Base-by-base conservation (phyloP, 2,329 filamentous ascomycete genomes). In the Arthrinium phaeospermum region DNA sequence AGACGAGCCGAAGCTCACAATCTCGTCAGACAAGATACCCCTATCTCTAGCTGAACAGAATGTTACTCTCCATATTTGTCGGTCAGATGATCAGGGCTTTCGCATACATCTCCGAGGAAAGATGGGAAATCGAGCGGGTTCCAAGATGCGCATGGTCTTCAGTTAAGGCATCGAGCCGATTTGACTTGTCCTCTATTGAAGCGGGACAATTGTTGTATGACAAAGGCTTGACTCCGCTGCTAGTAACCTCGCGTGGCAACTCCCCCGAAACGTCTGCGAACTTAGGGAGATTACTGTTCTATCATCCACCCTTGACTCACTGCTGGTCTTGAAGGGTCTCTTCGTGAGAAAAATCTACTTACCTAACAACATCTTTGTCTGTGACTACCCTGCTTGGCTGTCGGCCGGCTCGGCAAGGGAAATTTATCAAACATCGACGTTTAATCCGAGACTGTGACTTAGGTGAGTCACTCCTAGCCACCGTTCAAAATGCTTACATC, bases 381-480 rank as follows among this genome's bases (percentile, higher is more conserved):
- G 13, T 16, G 19, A n/a, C 57, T 41, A 8, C 4, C 4, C 34
- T 41, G 8, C 8, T 64, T 41, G 30, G 19, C 7, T 64, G 22
- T 41, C 57, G 34, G 34, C 30, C 30, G 57, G 22, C 41, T 64
- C 19, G 57, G 34, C 57, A 64, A 64, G 57, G 57, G 19, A 41
- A 64, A 41, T 64, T 41, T 41, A n/a, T 64, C 41, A 64, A 64
- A 64, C 57, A 64, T 41, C 10, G 41, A 41, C 57, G 57, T 64
- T 30, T 41, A 10, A 37, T 24, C 57, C 57, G 57, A 41, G 57
- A 64, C 57, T 34, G 24, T 64, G 57, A 64, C 34, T 64, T n/a
- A 64, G 41, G 57, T 64, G 22, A 64, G 57, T 64, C 22, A 41
- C 10, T 4, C 22, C 8, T 64, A n/a, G n/a, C n/a, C 34, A 64